These are phyloP conservation scores for Umbelopsis sp. DNA, from an alignment of 371 early-diverging fungal species.

Conservation along the genomic window DNA sequence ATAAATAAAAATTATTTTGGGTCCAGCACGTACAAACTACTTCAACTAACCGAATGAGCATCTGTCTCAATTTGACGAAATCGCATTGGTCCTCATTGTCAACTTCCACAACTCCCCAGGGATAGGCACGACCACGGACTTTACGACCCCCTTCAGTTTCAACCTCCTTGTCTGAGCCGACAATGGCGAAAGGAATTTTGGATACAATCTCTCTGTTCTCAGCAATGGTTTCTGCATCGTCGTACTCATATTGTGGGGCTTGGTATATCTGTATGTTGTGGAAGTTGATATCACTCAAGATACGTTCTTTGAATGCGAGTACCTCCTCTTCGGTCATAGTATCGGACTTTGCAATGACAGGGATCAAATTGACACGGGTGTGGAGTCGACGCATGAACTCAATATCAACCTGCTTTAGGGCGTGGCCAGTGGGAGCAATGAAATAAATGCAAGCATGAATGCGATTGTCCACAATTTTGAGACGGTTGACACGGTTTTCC, in stretches of 20 bases:
- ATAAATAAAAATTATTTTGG: background rate
- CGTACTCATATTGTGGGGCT: slow-evolving; percentile 88
- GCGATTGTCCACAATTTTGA: slow-evolving; percentile 85
- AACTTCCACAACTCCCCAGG: slow-evolving; percentile 96
- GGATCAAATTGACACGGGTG: slow-evolving; percentile 96
- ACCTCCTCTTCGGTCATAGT: slow-evolving; percentile 97
- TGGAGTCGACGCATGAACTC: slow-evolving; percentile 95
- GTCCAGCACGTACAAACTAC: background rate
- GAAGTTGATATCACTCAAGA: slow-evolving; percentile 88
- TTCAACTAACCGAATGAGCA: slow-evolving; percentile 72
- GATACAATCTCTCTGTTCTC: slow-evolving; percentile 95
- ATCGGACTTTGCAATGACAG: slow-evolving; percentile 98
- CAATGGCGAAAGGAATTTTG: slow-evolving; percentile 96
- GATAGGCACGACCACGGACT: slow-evolving; percentile 92
- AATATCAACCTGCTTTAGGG: slow-evolving; percentile 90
- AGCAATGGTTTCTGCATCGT: slow-evolving; percentile 91
- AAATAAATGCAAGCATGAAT: slow-evolving; percentile 99
- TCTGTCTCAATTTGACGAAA: slow-evolving; percentile 93
- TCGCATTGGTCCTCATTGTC: slow-evolving; percentile 91
- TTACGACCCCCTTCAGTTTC: slow-evolving; percentile 80
- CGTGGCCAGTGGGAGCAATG: slow-evolving; percentile 95
- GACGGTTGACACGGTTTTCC: slow-evolving; percentile 87
- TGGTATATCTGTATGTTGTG: slow-evolving; percentile 94
- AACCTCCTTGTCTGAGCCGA: slow-evolving; percentile 91
- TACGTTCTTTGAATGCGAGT: slow-evolving; percentile 86